These are phyloP conservation scores for Zizania latifolia DNA, from an alignment of 176 grass and related monocot species.

Conservation along the genomic window DNA sequence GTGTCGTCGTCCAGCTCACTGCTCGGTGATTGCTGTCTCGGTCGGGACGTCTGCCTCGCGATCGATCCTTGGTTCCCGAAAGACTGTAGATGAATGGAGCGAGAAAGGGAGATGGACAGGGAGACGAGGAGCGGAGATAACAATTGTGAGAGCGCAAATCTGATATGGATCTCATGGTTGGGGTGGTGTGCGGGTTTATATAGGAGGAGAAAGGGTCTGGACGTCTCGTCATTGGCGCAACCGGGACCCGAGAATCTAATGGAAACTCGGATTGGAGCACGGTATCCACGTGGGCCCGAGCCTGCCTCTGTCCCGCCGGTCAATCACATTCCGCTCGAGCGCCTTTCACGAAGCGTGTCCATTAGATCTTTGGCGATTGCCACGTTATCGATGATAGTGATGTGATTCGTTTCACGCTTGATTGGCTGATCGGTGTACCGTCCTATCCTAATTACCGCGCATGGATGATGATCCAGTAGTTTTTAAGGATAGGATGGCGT, in stretches of 20 bases:
- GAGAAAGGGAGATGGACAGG: not conserved
- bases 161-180: not conserved
- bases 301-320: not conserved
- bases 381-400: not conserved
- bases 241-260: conserved; percentile 38
- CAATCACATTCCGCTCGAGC: not conserved
- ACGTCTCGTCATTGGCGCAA: not conserved
- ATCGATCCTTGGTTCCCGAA: conserved; percentile 40
- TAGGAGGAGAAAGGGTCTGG: not conserved
- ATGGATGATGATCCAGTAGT: not conserved
- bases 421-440: not conserved
- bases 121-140: not conserved
- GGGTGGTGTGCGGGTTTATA: not conserved
- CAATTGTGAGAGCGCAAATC: not conserved
- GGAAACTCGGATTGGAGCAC: conserved; percentile 12
- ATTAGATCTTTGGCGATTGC: not conserved
- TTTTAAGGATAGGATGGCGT: too few species aligned
- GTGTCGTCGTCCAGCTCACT: not conserved
- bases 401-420: not conserved
- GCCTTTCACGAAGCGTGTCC: not conserved
- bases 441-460: not conserved
- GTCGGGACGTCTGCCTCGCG: conserved; percentile 11
- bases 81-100: conserved; percentile 33
- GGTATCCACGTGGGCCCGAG: conserved; percentile 1
- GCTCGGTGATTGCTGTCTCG: not conserved